These are phyloP conservation scores for Yamadazyma sp. DNA, from an alignment of 805 yeast genomes.

Conservation along the genomic window DNA sequence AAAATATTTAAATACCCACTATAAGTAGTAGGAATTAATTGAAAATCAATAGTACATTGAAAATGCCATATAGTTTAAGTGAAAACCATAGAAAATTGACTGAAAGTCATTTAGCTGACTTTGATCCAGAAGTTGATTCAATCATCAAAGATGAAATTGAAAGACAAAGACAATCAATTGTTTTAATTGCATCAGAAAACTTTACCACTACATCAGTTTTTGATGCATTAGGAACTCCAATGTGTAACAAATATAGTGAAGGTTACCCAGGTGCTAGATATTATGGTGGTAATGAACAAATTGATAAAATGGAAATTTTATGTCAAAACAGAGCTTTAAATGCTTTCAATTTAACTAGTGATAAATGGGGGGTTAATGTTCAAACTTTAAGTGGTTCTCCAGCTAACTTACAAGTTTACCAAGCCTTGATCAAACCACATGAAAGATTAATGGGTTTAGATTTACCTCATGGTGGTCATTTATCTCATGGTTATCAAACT, in stretches of 20 bases:
- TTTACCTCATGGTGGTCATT: conserved; percentile 97
- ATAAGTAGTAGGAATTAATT: too few relatives aligned
- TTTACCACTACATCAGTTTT: conserved; percentile 94
- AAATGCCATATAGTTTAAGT: conserved; percentile 47
- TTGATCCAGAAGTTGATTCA: conserved; percentile 82
- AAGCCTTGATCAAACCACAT: conserved; percentile 82
- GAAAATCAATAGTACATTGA: too few relatives aligned
- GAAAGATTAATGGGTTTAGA: conserved; percentile 97
- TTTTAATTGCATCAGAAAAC: conserved; percentile 92
- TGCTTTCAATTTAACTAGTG: conserved; percentile 73
- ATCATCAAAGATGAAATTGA: conserved; percentile 73
- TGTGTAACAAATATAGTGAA: conserved; percentile 97
- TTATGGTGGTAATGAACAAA: conserved; percentile 96
- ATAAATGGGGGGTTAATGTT: conserved; percentile 95
- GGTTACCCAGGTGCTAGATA: conserved; percentile 98
- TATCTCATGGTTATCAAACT: conserved; percentile 96
- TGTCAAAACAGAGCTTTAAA: conserved; percentile 91
- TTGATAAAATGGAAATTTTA: conserved; percentile 83
- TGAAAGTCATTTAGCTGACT: conserved; percentile 60
- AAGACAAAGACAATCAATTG: conserved; percentile 90
- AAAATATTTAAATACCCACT: too few relatives aligned
- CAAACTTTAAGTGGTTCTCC: conserved; percentile 96
- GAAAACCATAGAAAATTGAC: conserved; percentile 50
- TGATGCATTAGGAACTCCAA: conserved; percentile 91
- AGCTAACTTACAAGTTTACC: conserved; percentile 90